These are phyloP conservation scores for Blastomyces gilchristii DNA, from an alignment of 2,329 filamentous ascomycete genomes.

Conservation along the genomic window DNA sequence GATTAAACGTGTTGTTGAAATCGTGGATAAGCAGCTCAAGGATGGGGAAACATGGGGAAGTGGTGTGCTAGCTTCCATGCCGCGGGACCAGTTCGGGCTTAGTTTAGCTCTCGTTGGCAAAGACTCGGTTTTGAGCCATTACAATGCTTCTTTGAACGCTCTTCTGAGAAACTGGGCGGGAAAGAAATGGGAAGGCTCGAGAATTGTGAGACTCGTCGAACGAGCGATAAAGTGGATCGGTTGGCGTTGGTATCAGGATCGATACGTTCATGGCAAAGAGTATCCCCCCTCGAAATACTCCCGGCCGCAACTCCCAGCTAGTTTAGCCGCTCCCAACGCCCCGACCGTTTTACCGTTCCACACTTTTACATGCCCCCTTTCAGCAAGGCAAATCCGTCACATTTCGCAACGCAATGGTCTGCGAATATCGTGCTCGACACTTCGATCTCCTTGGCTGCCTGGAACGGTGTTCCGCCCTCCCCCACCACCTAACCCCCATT, in stretches of 20 bases:
- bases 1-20: conserved; percentile 80
- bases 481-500: conserved; percentile 63
- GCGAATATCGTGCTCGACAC: conserved; percentile 81
- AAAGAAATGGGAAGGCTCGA: conserved; percentile 77
- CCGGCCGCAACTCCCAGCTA: conserved; percentile 61
- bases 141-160: conserved; percentile 24
- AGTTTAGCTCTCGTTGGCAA: conserved; percentile 35
- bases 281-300: conserved; percentile 52
- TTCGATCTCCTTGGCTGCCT: conserved; percentile 80
- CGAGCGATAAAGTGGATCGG: conserved; percentile 66
- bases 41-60: conserved; percentile 82
- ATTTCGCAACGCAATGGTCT: conserved; percentile 93
- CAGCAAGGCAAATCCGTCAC: conserved; percentile 78
- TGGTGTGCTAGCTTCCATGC: conserved; percentile 52
- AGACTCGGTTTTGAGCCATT: conserved; percentile 21
- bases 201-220: conserved; percentile 72
- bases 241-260: conserved; percentile 82
- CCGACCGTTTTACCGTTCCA: conserved; percentile 95
- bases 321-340: conserved; percentile 69
- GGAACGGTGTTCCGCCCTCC: conserved; percentile 74
- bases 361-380: conserved; percentile 90
- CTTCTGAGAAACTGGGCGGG: conserved; percentile 54
- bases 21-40: conserved; percentile 75
- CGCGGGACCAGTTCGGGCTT: conserved; percentile 43
- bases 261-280: conserved; percentile 53